Percentiles rank a stretch among this genome's conserved stretches.
Evolutionary conservation across 2,329 filamentous ascomycete genomes (phyloP).

Genomic region (Penicillium sp.): DNA sequence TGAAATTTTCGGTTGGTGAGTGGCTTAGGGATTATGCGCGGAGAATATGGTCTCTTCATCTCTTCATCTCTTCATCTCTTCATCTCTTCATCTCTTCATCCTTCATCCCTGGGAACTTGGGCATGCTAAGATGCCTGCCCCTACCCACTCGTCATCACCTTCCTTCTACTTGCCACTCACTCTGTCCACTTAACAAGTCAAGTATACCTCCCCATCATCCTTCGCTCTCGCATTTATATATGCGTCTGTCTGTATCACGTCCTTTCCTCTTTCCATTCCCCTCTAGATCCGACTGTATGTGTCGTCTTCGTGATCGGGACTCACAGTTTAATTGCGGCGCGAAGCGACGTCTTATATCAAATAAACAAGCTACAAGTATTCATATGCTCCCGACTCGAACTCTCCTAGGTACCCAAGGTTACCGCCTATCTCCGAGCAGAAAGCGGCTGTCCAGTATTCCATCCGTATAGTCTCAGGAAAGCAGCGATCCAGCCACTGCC

Average conservation of each 20-base stretch:
- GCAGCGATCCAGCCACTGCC: no score
- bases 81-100: no score
- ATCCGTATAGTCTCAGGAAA: no score
- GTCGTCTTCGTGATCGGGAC: neutral
- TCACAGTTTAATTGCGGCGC: neutral
- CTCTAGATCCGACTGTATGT: neutral
- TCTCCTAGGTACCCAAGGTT: no score
- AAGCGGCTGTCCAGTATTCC: no score
- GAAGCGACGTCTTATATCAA: neutral
- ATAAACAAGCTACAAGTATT: neutral
- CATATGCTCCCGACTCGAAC: no score
- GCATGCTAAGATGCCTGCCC: no score
- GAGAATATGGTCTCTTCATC: no score
- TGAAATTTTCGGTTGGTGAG: constrained; percentile 80
- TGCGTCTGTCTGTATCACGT: neutral
- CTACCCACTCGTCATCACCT: neutral
- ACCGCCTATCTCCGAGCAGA: no score
- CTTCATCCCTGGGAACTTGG: no score
- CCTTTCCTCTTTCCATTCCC: neutral
- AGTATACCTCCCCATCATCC: neutral
- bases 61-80: no score
- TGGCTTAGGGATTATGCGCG: no score
- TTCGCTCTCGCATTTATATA: neutral
- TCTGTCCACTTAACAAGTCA: neutral
- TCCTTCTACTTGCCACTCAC: neutral